phyloP scores from a whole-genome alignment of 192 early-diverging fungal genomes.

The Backusella liffmaniae region DNA sequence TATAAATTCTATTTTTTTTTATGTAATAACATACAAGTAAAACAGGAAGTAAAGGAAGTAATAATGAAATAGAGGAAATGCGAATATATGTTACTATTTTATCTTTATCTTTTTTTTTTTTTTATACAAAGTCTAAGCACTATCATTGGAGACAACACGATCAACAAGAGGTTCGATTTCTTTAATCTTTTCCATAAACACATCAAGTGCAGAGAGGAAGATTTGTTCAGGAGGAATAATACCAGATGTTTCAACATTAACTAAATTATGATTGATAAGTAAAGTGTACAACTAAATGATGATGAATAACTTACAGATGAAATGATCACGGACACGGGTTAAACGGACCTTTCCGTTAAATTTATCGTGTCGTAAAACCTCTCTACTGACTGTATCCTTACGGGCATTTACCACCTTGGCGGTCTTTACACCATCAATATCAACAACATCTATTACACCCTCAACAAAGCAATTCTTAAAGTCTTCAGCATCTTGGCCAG shows the following conservation, averaged over 20 bases:
- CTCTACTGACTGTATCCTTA: conserved; percentile 93
- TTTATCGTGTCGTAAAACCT: conserved; percentile 89
- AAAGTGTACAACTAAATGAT: background rate
- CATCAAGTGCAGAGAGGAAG: conserved; percentile 74
- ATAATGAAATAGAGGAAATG: no score
- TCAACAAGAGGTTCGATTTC: conserved; percentile 32
- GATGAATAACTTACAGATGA: conserved; percentile 77
- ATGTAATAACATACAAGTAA: background rate
- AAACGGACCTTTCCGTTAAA: conserved; percentile 89
- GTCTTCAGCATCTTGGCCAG: conserved; percentile 75
- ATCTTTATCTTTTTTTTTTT: background rate
- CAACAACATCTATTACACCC: conserved; percentile 81
- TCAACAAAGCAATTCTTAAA: conserved; percentile 85
- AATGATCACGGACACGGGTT: conserved; percentile 92
- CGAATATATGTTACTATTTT: background rate
- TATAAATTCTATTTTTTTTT: background rate
- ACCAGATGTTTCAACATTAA: conserved; percentile 86
- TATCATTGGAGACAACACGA: conserved; percentile 27
- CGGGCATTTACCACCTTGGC: conserved; percentile 87
- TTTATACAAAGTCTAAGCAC: background rate
- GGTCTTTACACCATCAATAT: conserved; percentile 62
- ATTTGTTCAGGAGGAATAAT: conserved; percentile 74
- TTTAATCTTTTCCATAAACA: conserved; percentile 79
- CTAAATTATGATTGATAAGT: conserved; percentile 33
- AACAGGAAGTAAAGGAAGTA: background rate